Conservation (phyloP, 2,329 filamentous ascomycete species). For the Cercospora janseana region DNA sequence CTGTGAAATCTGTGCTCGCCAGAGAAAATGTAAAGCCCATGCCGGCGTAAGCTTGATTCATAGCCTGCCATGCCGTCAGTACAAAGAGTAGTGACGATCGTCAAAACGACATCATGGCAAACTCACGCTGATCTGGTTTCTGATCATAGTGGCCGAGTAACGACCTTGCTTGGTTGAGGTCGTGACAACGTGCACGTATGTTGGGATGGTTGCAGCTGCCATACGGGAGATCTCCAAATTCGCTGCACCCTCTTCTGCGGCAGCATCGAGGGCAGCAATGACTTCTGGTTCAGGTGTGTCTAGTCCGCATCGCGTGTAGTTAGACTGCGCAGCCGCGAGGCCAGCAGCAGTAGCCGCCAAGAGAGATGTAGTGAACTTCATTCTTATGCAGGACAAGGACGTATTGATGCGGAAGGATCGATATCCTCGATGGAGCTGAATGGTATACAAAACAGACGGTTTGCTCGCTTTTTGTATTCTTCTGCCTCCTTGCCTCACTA, state of each 20-base stretch:
- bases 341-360: conserved; percentile 7
- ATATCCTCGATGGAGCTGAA: conserved; percentile 4
- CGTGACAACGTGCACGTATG: conserved; percentile 44
- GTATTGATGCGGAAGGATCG: too few species aligned
- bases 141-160: conserved; percentile 17
- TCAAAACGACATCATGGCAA: not conserved
- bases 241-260: conserved; percentile 3
- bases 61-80: not conserved
- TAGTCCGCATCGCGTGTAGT: conserved; percentile 3
- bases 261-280: conserved; percentile 2
- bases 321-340: conserved; percentile 3
- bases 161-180: conserved; percentile 28
- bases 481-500: not conserved
- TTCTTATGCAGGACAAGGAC: too few species aligned
- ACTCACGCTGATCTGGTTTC: conserved; percentile 11
- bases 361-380: conserved; percentile 6
- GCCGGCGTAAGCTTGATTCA: conserved; percentile 39
- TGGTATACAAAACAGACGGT: conserved; percentile 1
- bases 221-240: not conserved
- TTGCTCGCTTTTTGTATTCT: conserved; percentile 8
- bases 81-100: not conserved
- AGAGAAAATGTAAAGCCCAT: conserved; percentile 44
- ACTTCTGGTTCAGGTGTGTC: conserved; percentile 4
- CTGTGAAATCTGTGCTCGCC: conserved; percentile 47
- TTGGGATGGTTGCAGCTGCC: conserved; percentile 5